phyloP scores from a whole-genome alignment of 768 basidiomycete species.

The Lactarius hatsudake region DNA sequence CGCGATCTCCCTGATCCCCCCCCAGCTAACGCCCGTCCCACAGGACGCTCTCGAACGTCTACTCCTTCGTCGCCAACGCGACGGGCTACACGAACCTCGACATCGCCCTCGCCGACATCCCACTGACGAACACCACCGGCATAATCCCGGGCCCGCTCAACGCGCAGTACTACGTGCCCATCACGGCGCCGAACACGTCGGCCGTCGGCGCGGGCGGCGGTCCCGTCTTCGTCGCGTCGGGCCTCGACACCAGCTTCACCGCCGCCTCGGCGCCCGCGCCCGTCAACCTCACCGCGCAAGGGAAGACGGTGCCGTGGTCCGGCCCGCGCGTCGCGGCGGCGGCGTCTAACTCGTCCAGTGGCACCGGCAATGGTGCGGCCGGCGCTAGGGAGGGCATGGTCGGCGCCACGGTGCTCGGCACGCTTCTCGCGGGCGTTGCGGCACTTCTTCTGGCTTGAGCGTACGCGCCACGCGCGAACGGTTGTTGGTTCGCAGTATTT shows the following conservation, averaged over 20 bases:
- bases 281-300: conserved; percentile 40
- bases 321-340: conserved; percentile 3
- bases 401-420: not conserved
- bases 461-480: not conserved
- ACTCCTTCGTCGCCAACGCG: conserved; percentile 45
- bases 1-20: not conserved
- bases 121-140: conserved; percentile 43
- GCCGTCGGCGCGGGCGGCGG: conserved; percentile 45
- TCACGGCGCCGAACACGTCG: conserved; percentile 39
- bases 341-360: not conserved
- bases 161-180: conserved; percentile 39
- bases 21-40: not conserved
- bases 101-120: conserved; percentile 30
- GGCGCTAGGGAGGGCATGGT: not conserved
- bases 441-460: not conserved
- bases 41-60: conserved; percentile 47
- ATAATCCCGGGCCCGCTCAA: conserved; percentile 46
- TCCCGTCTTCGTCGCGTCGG: conserved; percentile 32
- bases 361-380: too few relatives aligned
- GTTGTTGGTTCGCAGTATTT: too few relatives aligned
- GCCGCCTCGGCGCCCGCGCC: conserved; percentile 29
- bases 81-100: conserved; percentile 45
- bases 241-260: conserved; percentile 38
- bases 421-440: not conserved
- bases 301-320: conserved; percentile 28